phyloP scores from a whole-genome alignment of 257 asterid genomes.

The Solanum corneliomulleri region DNA sequence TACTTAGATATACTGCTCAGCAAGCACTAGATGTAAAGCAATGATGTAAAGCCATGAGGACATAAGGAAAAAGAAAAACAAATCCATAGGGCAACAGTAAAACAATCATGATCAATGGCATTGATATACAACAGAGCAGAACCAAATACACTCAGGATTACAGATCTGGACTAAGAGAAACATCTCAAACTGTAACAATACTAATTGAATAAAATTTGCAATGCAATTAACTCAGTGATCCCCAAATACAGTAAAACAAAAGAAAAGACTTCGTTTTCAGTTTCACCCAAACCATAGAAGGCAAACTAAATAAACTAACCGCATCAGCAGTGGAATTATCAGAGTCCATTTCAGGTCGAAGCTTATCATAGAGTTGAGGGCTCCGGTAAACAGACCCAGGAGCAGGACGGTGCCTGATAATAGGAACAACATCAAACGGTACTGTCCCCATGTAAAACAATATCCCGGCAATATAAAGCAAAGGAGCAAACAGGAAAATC shows the following conservation, averaged over 20 bases:
- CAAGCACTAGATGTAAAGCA: neutral
- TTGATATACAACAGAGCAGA: neutral
- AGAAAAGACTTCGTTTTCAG: neutral
- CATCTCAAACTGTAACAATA: neutral
- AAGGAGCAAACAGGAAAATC: conserved; percentile 76
- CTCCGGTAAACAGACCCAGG: conserved; percentile 86
- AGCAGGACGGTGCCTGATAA: conserved; percentile 35
- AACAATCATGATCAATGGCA: neutral
- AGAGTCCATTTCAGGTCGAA: conserved; percentile 57
- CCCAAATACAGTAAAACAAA: neutral
- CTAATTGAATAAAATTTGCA: neutral
- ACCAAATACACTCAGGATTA: neutral
- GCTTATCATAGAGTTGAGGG: conserved; percentile 68
- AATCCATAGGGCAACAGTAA: neutral
- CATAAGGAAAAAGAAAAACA: neutral
- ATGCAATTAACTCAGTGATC: neutral
- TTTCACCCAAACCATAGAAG: neutral
- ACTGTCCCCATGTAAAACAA: conserved; percentile 92
- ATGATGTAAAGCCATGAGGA: neutral
- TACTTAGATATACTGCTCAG: neutral
- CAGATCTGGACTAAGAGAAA: neutral
- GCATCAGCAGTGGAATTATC: conserved; percentile 81
- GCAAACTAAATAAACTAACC: conserved; percentile 31
- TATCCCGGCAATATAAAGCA: conserved; percentile 75
- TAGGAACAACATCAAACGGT: conserved; percentile 70